phyloP scores from a whole-genome alignment of 2,329 filamentous ascomycete species.

The Colletotrichum neosansevieriae region DNA sequence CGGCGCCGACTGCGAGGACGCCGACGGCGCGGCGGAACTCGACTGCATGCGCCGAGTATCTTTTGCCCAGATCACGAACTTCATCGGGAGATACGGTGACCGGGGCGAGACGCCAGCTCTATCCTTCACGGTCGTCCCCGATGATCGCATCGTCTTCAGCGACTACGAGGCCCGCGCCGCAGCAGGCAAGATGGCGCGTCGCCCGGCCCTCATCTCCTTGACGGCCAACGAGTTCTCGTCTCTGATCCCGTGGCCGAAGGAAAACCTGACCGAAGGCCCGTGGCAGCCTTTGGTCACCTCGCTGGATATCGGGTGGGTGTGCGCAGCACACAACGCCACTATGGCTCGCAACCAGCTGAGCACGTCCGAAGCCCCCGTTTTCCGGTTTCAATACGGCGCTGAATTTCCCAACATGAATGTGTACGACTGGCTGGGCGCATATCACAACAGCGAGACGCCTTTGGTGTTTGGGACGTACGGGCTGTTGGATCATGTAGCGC shows the following conservation, averaged over 20 bases:
- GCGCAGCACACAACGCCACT: conserved; percentile 46
- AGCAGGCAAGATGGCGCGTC: conserved; percentile 43
- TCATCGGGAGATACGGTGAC: conserved; percentile 48
- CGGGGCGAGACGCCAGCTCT: conserved; percentile 41
- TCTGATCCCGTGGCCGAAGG: conserved; percentile 45
- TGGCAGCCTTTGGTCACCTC: conserved; percentile 39
- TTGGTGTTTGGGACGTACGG: conserved; percentile 54
- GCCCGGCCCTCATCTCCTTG: conserved; percentile 49
- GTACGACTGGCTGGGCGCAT: conserved; percentile 55
- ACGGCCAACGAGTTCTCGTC: conserved; percentile 50
- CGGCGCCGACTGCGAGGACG: conserved; percentile 25
- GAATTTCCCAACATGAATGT: conserved; percentile 56
- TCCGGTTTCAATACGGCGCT: conserved; percentile 55
- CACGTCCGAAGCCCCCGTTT: conserved; percentile 47
- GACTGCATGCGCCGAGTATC: conserved; percentile 53
- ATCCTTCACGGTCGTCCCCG: conserved; percentile 45
- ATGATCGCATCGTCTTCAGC: conserved; percentile 48
- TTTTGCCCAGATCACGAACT: conserved; percentile 47
- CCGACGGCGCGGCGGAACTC: conserved; percentile 46
- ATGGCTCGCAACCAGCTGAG: conserved; percentile 44
- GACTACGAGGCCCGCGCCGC: conserved; percentile 47
- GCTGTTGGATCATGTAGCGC: conserved; percentile 42
- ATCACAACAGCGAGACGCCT: conserved; percentile 53
- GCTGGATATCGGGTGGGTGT: conserved; percentile 43
- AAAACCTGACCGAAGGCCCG: conserved; percentile 48